Evolutionary conservation across 2,329 filamentous ascomycete species (phyloP).

Genomic region (Emmonsiellopsis sp.): DNA sequence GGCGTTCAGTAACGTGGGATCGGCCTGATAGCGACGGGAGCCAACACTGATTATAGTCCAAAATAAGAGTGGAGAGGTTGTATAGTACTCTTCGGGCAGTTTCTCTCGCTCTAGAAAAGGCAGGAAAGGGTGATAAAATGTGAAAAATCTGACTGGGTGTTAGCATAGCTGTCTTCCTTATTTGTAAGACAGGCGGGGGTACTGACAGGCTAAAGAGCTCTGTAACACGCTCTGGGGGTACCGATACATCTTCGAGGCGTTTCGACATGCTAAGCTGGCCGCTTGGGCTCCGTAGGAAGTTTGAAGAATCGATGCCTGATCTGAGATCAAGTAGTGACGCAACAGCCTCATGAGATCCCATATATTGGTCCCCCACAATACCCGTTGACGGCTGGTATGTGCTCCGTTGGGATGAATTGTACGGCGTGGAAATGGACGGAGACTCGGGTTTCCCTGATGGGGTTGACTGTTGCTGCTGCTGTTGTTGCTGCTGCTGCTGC

Average conservation of each 20-base stretch:
- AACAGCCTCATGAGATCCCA: constrained; percentile 41
- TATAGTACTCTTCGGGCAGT: constrained; percentile 48
- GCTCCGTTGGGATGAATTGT: constrained; percentile 4
- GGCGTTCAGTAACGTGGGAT: constrained; percentile 45
- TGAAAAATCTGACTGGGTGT: constrained; percentile 46
- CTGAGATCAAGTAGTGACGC: constrained; percentile 41
- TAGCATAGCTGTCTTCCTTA: not conserved
- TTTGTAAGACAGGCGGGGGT: not conserved
- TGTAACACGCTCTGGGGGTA: constrained; percentile 32
- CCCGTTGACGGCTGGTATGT: constrained; percentile 16
- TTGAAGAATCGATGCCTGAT: constrained; percentile 35
- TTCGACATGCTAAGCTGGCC: constrained; percentile 34
- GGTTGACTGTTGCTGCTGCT: constrained; percentile 11
- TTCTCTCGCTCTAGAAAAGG: constrained; percentile 50
- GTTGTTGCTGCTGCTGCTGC: constrained; percentile 16
- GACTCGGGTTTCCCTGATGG: constrained; percentile 26
- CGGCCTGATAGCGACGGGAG: constrained; percentile 48
- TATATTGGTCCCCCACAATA: constrained; percentile 29
- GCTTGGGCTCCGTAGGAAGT: constrained; percentile 39
- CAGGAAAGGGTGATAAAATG: constrained; percentile 54
- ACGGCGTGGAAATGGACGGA: constrained; percentile 19
- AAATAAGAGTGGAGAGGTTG: constrained; percentile 53
- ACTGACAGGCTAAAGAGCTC: constrained; percentile 38
- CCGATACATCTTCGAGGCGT: constrained; percentile 43
- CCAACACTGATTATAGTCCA: constrained; percentile 58